phyloP scores from a whole-genome alignment of 1,284 basidiomycete species.

The Bjerkandera adusta region DNA sequence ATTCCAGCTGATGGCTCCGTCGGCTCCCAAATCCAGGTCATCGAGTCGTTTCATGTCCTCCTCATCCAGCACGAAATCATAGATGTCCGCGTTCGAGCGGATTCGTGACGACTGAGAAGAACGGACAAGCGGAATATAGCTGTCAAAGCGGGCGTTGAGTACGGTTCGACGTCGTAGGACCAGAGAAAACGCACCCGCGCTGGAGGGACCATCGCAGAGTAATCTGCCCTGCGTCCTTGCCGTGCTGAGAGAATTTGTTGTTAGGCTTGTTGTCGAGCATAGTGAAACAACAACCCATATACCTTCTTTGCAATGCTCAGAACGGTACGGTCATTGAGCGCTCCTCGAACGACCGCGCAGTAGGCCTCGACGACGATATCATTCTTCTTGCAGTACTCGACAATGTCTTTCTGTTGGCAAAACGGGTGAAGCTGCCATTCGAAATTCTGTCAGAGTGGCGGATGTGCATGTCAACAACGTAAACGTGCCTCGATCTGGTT shows the following conservation, averaged over 20 bases:
- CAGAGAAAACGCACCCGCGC: slow-evolving; percentile 29
- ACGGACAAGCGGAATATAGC: slow-evolving; percentile 51
- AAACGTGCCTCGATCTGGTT: slow-evolving; percentile 76
- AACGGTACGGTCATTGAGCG: slow-evolving; percentile 40
- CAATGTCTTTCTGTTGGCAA: slow-evolving; percentile 80
- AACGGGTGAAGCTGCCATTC: slow-evolving; percentile 70
- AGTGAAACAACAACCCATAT: background rate
- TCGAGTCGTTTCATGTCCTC: slow-evolving; percentile 50
- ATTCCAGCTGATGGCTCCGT: slow-evolving; percentile 51
- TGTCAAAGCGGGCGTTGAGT: slow-evolving; percentile 13
- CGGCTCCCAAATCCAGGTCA: slow-evolving; percentile 43
- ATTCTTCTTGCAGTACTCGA: slow-evolving; percentile 68
- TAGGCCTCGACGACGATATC: slow-evolving; percentile 74
- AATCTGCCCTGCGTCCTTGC: slow-evolving; percentile 55
- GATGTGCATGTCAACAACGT: too few relatives aligned
- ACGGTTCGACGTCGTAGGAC: too few relatives aligned
- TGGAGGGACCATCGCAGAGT: slow-evolving; percentile 71
- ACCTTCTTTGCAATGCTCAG: slow-evolving; percentile 41
- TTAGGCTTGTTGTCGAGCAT: background rate
- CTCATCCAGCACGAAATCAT: slow-evolving; percentile 48
- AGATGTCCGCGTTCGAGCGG: slow-evolving; percentile 49
- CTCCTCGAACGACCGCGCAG: slow-evolving; percentile 46
- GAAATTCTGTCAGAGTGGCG: background rate
- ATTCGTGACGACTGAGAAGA: slow-evolving; percentile 47
- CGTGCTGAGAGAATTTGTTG: slow-evolving; percentile 28